Conservation (phyloP, 2,329 filamentous ascomycete genomes). For the Claviceps cyperi region DNA sequence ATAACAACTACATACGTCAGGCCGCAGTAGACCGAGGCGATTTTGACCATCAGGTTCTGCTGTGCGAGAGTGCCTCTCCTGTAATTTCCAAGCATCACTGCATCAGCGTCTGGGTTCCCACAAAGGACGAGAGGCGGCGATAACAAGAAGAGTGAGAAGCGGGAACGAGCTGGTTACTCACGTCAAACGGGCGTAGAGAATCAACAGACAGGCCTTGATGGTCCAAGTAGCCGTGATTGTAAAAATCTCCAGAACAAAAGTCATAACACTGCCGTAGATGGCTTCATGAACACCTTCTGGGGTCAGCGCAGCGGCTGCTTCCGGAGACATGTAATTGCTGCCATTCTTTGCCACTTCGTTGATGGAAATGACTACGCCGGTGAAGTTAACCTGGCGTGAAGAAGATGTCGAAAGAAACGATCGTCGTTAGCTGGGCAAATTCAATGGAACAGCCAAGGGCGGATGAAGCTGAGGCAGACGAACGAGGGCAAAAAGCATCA, state of each 20-base stretch:
- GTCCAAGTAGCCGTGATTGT: conserved; percentile 37
- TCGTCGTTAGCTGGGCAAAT: background rate
- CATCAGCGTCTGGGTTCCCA: background rate
- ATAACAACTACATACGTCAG: conserved; percentile 33
- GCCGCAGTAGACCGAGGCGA: conserved; percentile 28
- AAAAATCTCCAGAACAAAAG: conserved; percentile 37
- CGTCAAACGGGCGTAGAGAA: conserved; percentile 39
- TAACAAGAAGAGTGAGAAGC: background rate
- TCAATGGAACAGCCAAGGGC: background rate
- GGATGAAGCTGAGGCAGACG: conserved; percentile 4
- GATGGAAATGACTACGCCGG: conserved; percentile 27
- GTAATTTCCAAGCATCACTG: background rate
- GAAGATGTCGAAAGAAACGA: background rate
- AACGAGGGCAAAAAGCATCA: conserved; percentile 37
- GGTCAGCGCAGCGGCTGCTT: conserved; percentile 27
- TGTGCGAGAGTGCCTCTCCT: conserved; percentile 14
- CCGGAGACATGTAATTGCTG: conserved; percentile 28
- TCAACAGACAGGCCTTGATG: conserved; percentile 36
- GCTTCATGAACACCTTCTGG: conserved; percentile 24
- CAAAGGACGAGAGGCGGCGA: background rate
- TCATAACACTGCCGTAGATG: conserved; percentile 38
- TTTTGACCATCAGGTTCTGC: conserved; percentile 24
- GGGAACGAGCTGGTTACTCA: conserved; percentile 14
- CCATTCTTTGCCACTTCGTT: conserved; percentile 28
- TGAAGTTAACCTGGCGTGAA: conserved; percentile 9